phyloP scores from a whole-genome alignment of 495 filamentous ascomycete genomes.

The Bathelium albidoporum region DNA sequence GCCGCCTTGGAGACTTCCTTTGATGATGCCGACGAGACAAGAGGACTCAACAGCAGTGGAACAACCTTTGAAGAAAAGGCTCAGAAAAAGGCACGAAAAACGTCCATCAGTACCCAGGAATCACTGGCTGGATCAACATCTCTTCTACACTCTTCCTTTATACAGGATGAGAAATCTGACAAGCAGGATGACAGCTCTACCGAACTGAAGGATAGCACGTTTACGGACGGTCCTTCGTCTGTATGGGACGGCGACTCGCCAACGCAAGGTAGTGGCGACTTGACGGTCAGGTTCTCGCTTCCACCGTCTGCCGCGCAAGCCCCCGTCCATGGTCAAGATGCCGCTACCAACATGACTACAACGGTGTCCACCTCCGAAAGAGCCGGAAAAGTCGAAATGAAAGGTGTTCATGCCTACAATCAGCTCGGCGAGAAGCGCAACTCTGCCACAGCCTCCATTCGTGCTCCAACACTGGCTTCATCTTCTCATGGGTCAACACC shows the following conservation, averaged over 20 bases:
- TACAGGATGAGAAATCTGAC: not conserved
- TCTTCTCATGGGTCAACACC: not conserved
- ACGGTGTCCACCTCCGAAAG: not conserved
- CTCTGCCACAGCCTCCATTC: not conserved
- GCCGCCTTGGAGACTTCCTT: conserved; percentile 10
- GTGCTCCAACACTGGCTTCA: not conserved
- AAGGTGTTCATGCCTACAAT: not conserved
- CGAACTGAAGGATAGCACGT: not conserved
- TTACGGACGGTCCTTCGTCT: not conserved
- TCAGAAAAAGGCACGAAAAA: not conserved
- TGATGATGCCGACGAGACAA: conserved; percentile 3
- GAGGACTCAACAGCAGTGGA: not conserved
- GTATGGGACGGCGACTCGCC: conserved; percentile 1
- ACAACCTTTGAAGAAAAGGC: not conserved
- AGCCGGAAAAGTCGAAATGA: not conserved
- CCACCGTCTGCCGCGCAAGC: not conserved
- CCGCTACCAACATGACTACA: not conserved
- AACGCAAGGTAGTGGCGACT: not conserved
- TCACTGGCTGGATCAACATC: not conserved
- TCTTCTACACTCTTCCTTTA: not conserved
- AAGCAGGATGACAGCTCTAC: not conserved
- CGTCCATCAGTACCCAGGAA: not conserved
- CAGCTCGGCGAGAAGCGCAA: not conserved
- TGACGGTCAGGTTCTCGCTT: conserved; percentile 1
- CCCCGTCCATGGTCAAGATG: not conserved